These are phyloP conservation scores for Flaveria sonorensis DNA, from an alignment of 129 eudicot genomes.

Conservation along the genomic window DNA sequence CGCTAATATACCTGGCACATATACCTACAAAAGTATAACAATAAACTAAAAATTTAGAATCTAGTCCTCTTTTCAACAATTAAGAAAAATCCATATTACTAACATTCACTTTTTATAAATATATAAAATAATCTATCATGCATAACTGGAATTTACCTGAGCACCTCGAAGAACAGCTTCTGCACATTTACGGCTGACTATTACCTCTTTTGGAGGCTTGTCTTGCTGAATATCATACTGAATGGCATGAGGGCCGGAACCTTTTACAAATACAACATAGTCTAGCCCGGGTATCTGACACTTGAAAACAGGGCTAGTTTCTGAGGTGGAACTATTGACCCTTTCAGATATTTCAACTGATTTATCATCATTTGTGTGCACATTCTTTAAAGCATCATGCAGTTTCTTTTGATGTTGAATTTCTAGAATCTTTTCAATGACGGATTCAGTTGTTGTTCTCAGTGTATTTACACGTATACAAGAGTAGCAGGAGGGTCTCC, in stretches of 20 bases:
- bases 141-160: slow-evolving; percentile 45
- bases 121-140: neutral
- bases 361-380: slow-evolving; percentile 8
- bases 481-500: slow-evolving; percentile 91
- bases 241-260: slow-evolving; percentile 88
- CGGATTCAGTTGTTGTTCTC: slow-evolving; percentile 64
- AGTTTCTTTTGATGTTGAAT: slow-evolving; percentile 45
- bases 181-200: slow-evolving; percentile 98
- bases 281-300: slow-evolving; percentile 85
- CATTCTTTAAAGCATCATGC: slow-evolving; percentile 23
- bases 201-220: slow-evolving; percentile 71
- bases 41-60: neutral
- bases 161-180: slow-evolving; percentile 99
- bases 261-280: slow-evolving; percentile 78
- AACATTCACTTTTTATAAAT: neutral
- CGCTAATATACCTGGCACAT: slow-evolving; percentile 96
- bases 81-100: neutral
- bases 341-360: slow-evolving; percentile 27
- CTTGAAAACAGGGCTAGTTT: slow-evolving; percentile 47
- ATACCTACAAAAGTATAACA: slow-evolving; percentile 53
- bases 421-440: slow-evolving; percentile 61
- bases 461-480: slow-evolving; percentile 91
- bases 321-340: slow-evolving; percentile 17
- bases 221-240: slow-evolving; percentile 54
- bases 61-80: slow-evolving; percentile 2